Base-by-base conservation (phyloP, 805 yeast species). In the Candida namnaoensis region DNA sequence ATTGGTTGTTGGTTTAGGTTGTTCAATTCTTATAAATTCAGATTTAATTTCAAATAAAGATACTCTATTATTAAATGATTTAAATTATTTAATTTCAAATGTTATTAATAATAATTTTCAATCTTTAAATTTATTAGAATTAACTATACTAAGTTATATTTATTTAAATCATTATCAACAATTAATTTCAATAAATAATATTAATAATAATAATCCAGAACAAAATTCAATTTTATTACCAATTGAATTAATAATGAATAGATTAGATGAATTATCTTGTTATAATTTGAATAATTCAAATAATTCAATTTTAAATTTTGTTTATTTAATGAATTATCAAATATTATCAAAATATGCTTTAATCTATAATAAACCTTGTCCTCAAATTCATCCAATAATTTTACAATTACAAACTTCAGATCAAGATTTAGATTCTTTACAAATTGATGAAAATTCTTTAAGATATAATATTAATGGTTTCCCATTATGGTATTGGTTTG, bases 91-190 rank as follows among this genome's bases (percentile, higher is more conserved):
- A 11, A 27, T 27, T 27, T 7, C 30, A 27, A 27, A 27, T 11
- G 19, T 19, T 19, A 27, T 11, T 4, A 27, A 11, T 12, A 30
- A 30, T 13, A 30, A 30, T 13, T 11, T 11, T 4, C 33, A 30
- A 30, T 30, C n/a, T 13, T 11, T 11, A 6, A 30, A 30, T 13
- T 12, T 30, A 6, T 30, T 30, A 13, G n/a, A 30, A 30, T 13
- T 30, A 12, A 71, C 71, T 32, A 50, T 73, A 19, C 52, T 76
- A 30, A 57, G 71, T 27, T 66, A 58, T 47, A 61, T 73, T 12
- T 69, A 71, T 44, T 52, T 73, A 38, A 58, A 63, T 26, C 64
- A 64, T 51, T 61, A 69, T 41, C 54, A 62, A 35, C 57, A 62
- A n/a, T 45, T 54, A 34, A 42, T 41, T 37, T 39, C 23, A 26